Base-by-base conservation (phyloP, 75 land plant genomes). In the Cupressus sempervirens region DNA sequence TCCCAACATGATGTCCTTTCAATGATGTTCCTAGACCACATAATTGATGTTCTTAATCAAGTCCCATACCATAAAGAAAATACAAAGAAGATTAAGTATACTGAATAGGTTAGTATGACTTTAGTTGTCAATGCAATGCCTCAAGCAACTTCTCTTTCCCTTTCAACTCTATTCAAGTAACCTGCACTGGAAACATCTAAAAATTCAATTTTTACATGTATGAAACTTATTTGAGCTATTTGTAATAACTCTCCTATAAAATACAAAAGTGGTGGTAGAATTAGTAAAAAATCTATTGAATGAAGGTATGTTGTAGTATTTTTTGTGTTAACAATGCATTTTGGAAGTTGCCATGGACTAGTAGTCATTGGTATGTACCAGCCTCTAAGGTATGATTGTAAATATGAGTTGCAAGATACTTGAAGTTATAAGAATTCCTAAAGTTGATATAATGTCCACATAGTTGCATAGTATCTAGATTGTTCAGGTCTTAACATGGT, bases 111-210 rank as follows among this genome's bases (percentile, higher is more conserved):
- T 50, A 15, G 52, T 67, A 90, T 87, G 20, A 43, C 80, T 50
- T 83, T 50, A 23, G 70, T 75, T 34, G 87, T 93, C 26, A 82
- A 90, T 65, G 85, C 89, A 52, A 83, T 91, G 45, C 88, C 90
- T 53, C 95, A 92, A 85, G 98, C 99, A 50, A 93, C 97, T 80
- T 85, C 94, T 85, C 88, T 92, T 29, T 93, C 98, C 74, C 88
- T 98, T 45, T 93, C 94, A 87, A 91, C 94, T 14, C 89, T 94
- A 41, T 96, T 96, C 87, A 95, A 98, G 99, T 86, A 84, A 76
- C 36, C 36, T 84, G 32, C 16, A n/a, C 9, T 80, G 41, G 26
- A 40, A 77, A 77, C 12, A 43, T 77, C 26, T 30, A 41, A 6
- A 30, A 77, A 77, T 43, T 77, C 7, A 23, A 41, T 29, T 23